Percentiles rank a stretch among this genome's conserved stretches.
phyloP scores from a whole-genome alignment of 495 filamentous ascomycete genomes.

The Penicillium manginii region DNA sequence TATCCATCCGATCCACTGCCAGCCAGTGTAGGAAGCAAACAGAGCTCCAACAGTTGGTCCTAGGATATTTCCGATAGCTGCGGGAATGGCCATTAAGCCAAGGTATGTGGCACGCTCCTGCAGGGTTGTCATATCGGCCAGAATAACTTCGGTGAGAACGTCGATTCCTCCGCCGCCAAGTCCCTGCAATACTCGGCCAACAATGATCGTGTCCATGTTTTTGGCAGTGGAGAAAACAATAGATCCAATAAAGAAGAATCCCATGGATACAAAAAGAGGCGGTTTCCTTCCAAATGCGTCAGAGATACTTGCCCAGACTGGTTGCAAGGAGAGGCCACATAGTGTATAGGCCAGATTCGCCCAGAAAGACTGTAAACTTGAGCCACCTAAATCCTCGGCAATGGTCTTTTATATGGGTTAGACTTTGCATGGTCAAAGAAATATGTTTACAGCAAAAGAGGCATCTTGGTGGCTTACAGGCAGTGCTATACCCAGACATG shows the following conservation, averaged over 20 bases:
- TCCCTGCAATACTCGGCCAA: slow-evolving; percentile 42
- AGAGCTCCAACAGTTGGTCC: slow-evolving; percentile 36
- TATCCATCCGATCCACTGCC: slow-evolving; percentile 42
- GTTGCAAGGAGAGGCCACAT: no score
- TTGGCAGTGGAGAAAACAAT: slow-evolving; percentile 35
- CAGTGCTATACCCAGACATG: no score
- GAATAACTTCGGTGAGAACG: slow-evolving; percentile 35
- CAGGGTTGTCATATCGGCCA: slow-evolving; percentile 38
- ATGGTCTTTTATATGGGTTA: no score
- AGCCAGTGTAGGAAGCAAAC: slow-evolving; percentile 25
- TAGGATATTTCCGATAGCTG: slow-evolving; percentile 26
- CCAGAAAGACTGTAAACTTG: no score
- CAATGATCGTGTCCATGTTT: slow-evolving; percentile 20
- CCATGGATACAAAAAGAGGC: not conserved
- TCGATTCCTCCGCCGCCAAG: slow-evolving; percentile 38
- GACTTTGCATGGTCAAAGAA: slow-evolving; percentile 8
- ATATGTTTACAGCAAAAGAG: no score
- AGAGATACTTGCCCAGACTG: no score
- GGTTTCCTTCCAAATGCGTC: no score
- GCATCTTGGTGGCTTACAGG: no score
- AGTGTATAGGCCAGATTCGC: no score
- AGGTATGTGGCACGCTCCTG: slow-evolving; percentile 26
- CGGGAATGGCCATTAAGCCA: slow-evolving; percentile 6
- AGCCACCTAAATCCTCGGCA: no score
- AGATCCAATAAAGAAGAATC: slow-evolving; percentile 48